phyloP scores from a whole-genome alignment of 2,329 filamentous ascomycete species.

The Botrytis fragariae region DNA sequence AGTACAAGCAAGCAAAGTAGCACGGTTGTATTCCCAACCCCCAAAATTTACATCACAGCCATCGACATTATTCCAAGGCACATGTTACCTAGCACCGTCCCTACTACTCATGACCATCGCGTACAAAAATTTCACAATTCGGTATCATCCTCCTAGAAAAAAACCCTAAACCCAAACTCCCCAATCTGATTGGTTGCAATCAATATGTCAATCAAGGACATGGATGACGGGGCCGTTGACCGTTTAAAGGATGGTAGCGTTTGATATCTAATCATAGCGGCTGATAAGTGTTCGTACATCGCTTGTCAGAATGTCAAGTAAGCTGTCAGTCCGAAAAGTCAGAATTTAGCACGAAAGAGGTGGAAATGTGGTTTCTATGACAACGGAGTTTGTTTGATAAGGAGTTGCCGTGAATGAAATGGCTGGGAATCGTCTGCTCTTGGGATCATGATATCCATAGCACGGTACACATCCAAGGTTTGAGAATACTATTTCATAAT shows the following conservation, averaged over 20 bases:
- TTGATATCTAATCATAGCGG: not conserved
- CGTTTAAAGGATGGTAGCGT: not conserved
- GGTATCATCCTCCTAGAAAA: not conserved
- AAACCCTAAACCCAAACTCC: too few relatives aligned
- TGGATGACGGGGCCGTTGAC: not conserved
- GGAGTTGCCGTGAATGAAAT: not conserved
- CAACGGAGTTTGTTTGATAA: not conserved
- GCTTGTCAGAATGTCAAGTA: not conserved
- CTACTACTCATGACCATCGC: too few relatives aligned
- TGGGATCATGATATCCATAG: not conserved
- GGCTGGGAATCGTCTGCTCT: not conserved
- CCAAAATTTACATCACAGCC: not conserved
- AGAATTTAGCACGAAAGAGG: not conserved
- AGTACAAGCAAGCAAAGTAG: not conserved
- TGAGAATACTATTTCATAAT: not conserved
- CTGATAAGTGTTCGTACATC: not conserved
- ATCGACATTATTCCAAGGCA: not conserved
- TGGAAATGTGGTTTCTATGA: not conserved
- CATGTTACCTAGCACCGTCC: not conserved
- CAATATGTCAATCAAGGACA: not conserved
- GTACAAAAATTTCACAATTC: not conserved
- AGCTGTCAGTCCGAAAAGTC: not conserved
- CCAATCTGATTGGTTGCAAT: not conserved
- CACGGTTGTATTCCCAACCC: slow-evolving; percentile 4
- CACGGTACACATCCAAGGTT: not conserved